A percentile compares a stretch with the other conserved stretches of the same genome.
These are phyloP conservation scores for Ocimum tenuiflorum DNA, from an alignment of 257 asterid genomes.

Conservation along the genomic window DNA sequence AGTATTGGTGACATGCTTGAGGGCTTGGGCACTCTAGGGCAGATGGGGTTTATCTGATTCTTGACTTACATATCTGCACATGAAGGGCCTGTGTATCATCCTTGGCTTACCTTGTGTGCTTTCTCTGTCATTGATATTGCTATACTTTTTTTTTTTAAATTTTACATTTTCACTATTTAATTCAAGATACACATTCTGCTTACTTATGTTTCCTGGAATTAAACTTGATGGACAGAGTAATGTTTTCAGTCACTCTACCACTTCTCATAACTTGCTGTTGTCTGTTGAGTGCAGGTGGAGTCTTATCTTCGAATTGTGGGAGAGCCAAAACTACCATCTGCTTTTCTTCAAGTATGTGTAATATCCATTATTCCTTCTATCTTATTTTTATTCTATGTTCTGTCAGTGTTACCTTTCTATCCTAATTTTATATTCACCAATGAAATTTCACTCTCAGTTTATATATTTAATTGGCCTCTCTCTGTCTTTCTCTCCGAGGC, in stretches of 20 bases:
- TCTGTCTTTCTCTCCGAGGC: not conserved
- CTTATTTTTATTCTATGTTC: slow-evolving; percentile 9
- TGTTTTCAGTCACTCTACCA: slow-evolving; percentile 11
- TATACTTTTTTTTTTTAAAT: too few relatives aligned
- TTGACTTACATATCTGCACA: too few relatives aligned
- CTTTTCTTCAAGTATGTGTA: slow-evolving; percentile 77
- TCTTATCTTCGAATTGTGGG: slow-evolving; percentile 82
- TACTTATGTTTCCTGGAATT: not conserved
- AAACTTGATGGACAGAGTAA: slow-evolving; percentile 6
- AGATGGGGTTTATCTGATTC: too few relatives aligned
- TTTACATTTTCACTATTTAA: not conserved
- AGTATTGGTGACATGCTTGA: too few relatives aligned
- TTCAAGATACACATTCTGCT: not conserved
- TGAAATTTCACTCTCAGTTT: not conserved
- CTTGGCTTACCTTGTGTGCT: too few relatives aligned
- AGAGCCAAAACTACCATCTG: slow-evolving; percentile 91
- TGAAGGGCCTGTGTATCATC: too few relatives aligned
- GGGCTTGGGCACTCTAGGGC: too few relatives aligned
- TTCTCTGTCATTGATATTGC: too few relatives aligned
- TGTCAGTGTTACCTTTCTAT: slow-evolving; percentile 1
- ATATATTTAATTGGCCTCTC: not conserved
- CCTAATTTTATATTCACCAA: not conserved
- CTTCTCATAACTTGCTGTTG: slow-evolving; percentile 19
- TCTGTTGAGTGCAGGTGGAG: slow-evolving; percentile 68
- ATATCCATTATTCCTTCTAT: slow-evolving; percentile 11